Evolutionary conservation across 768 basidiomycete genomes (phyloP), one percentile per base, ranked within the genome.

Genomic region (Boletellus sp.): DNA sequence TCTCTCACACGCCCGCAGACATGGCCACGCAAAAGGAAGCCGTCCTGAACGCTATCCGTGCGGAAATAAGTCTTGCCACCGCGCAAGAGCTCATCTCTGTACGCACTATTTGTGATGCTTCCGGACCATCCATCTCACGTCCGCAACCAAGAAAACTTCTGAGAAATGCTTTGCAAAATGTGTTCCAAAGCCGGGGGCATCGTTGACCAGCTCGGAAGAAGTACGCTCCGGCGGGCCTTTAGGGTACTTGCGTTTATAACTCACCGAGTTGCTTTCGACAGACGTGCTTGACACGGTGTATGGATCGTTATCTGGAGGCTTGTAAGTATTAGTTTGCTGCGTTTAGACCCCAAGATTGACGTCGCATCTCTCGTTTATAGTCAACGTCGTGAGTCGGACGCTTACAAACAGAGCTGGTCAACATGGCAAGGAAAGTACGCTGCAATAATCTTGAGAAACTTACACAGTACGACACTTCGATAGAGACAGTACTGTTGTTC

Each of bases 51-150:
- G 73, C 76, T 37, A 78, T 93, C 42, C 78, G 79, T 32, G 76
- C 76, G 37, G 88, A 93, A 70, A 72, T 92, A 51, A 85, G 80
- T 6, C 71, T 88, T 12, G 76, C 78, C 1, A 88, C 87, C 50
- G 90, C 85, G 0, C 89, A 92, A 63, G 86, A 89, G 57, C 80
- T 93, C 42, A 84, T 93, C 66, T 85, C 82, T 51, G 90, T 89
- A 65, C 40, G 52, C 19, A 33, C 36, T 22, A 13, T n/a, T n/a
- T 11, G 11, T 16, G 17, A 6, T 48, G 16, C 6, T 23, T 31
- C 6, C 3, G 6, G 7, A 20, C 12, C 10, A 26, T 17, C 24
- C 20, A 6, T 42, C 31, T 60, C 19, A 60, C 26, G 0, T 16
- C 13, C 13, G 12, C 45, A 15, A 11, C 31, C 16, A 59, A 92